Evolutionary conservation across 352 stramenopile genomes (phyloP).

Genomic region (Globisporangium polare): DNA sequence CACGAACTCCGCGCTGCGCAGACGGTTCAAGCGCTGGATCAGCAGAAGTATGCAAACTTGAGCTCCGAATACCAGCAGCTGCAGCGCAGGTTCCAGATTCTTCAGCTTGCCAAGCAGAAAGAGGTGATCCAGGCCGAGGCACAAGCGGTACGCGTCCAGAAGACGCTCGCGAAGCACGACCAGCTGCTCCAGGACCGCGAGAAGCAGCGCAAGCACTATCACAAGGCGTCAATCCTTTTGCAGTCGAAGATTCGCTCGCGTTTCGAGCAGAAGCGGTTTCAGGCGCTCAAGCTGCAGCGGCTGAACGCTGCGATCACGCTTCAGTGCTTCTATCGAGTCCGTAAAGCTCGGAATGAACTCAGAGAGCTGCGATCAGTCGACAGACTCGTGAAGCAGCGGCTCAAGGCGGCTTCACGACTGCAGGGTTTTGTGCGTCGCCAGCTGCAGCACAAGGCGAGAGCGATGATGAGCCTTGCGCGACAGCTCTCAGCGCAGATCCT

Average conservation of each 20-base stretch:
- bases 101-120: slow-evolving; percentile 35
- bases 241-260: slow-evolving; percentile 51
- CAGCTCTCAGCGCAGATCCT: slow-evolving; percentile 41
- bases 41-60: slow-evolving; percentile 26
- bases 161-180: slow-evolving; percentile 42
- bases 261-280: slow-evolving; percentile 58
- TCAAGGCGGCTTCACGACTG: slow-evolving; percentile 19
- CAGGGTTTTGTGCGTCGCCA: slow-evolving; percentile 42
- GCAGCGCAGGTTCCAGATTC: slow-evolving; percentile 20
- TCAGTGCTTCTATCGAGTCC: slow-evolving; percentile 33
- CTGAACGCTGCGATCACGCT: slow-evolving; percentile 30
- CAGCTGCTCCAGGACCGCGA: slow-evolving; percentile 36
- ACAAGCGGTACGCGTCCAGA: slow-evolving; percentile 30
- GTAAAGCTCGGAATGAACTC: slow-evolving; percentile 16
- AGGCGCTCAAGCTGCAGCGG: slow-evolving; percentile 48
- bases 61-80: slow-evolving; percentile 31
- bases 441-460: slow-evolving; percentile 31
- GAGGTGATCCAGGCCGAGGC: slow-evolving; percentile 36
- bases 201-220: slow-evolving; percentile 21
- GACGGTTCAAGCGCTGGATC: slow-evolving; percentile 23
- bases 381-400: neutral
- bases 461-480: slow-evolving; percentile 27
- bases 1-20: slow-evolving; percentile 22
- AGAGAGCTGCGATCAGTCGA: slow-evolving; percentile 19
- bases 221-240: slow-evolving; percentile 52